These are phyloP conservation scores for Dictyophora rubrovolvata DNA, from an alignment of 768 basidiomycete genomes.

Conservation along the genomic window DNA sequence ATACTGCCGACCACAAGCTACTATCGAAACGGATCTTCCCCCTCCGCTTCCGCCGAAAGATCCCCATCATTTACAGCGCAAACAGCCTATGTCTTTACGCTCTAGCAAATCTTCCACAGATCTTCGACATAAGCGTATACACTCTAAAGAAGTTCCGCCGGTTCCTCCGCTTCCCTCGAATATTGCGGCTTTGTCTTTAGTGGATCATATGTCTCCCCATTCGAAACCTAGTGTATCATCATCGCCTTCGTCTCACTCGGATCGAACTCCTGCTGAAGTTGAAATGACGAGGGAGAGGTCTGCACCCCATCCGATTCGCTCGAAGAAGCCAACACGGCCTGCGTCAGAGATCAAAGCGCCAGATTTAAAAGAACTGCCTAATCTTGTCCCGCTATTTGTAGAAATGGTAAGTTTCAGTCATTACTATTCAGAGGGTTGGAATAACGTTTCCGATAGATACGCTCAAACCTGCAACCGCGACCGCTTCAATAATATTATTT, in stretches of 20 bases:
- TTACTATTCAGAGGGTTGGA: neutral
- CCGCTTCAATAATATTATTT: neutral
- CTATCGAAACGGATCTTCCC: conserved; percentile 20
- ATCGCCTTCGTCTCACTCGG: neutral
- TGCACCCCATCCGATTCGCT: neutral
- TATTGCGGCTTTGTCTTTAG: neutral
- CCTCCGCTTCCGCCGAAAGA: conserved; percentile 35
- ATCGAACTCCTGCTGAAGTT: no score
- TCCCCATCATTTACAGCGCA: conserved; percentile 16
- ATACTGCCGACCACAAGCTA: conserved; percentile 34
- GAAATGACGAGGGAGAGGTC: neutral
- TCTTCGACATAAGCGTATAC: neutral
- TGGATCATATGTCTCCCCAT: neutral
- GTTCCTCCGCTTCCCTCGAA: conserved; percentile 3
- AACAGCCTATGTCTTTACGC: conserved; percentile 10
- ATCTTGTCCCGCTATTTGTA: conserved; percentile 77
- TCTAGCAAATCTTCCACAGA: neutral
- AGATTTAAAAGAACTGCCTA: conserved; percentile 66
- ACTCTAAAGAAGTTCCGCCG: conserved; percentile 1
- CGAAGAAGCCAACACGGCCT: conserved; percentile 23
- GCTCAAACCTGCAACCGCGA: neutral
- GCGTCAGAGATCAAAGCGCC: conserved; percentile 52
- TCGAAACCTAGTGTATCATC: neutral
- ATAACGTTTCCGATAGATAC: neutral
- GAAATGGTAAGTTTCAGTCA: conserved; percentile 62